These are phyloP conservation scores for Entomophthora muscae DNA, from an alignment of 371 early-diverging fungal genomes.

Conservation along the genomic window DNA sequence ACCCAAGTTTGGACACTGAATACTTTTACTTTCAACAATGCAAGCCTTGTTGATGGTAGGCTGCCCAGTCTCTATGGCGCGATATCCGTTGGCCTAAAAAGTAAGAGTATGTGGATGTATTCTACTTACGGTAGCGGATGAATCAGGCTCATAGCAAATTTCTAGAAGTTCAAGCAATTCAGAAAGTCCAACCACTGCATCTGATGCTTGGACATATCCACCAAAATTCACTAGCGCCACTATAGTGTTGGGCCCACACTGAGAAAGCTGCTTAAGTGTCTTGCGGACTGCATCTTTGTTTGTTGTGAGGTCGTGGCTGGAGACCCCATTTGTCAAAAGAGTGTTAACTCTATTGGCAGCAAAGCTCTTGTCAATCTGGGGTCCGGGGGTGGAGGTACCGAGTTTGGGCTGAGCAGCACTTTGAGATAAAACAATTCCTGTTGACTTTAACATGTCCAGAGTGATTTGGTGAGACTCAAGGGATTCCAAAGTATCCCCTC, in stretches of 20 bases:
- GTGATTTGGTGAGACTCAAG: neutral
- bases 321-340: neutral
- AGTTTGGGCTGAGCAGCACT: neutral
- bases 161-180: neutral
- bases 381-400: neutral
- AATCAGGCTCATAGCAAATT: too few species aligned
- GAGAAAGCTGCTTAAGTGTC: neutral
- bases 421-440: neutral
- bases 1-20: neutral
- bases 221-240: neutral
- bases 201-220: neutral
- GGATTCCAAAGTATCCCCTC: neutral
- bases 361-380: neutral
- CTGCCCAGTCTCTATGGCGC: too few species aligned
- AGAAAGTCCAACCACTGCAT: neutral
- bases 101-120: too few species aligned
- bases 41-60: too few species aligned
- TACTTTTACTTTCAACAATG: too few species aligned
- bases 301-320: neutral
- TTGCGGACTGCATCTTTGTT: neutral
- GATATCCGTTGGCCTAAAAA: too few species aligned
- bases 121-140: too few species aligned
- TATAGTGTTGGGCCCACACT: neutral
- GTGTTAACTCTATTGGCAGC: neutral
- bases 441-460: neutral